Conservation (phyloP, 768 basidiomycete genomes). For the Tephrocybe sp. region DNA sequence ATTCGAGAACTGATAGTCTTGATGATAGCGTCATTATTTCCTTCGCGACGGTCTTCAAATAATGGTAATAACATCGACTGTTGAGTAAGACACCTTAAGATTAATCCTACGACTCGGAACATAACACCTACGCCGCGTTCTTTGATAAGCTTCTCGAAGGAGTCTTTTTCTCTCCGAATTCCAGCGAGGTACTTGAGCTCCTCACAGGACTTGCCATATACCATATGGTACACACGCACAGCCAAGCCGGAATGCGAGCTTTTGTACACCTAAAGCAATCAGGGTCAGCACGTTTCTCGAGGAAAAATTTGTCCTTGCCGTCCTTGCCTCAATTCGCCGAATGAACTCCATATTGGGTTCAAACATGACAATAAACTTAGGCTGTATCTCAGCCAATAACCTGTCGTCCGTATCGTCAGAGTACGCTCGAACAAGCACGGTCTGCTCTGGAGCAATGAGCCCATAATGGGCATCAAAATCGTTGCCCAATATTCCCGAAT, state of each 20-base stretch:
- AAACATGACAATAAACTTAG: conserved; percentile 92
- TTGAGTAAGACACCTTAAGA: neutral
- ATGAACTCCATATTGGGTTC: conserved; percentile 95
- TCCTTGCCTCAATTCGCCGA: conserved; percentile 79
- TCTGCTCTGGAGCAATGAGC: conserved; percentile 71
- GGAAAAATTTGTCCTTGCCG: neutral
- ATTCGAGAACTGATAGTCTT: conserved; percentile 82
- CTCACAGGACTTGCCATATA: conserved; percentile 91
- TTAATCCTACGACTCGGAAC: neutral
- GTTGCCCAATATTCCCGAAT: conserved; percentile 33
- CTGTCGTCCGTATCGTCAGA: conserved; percentile 92
- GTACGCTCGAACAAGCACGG: conserved; percentile 83
- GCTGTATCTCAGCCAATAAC: conserved; percentile 80
- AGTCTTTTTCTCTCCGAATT: conserved; percentile 87
- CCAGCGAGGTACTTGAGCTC: conserved; percentile 94
- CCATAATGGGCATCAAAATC: conserved; percentile 83
- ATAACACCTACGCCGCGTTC: conserved; percentile 75
- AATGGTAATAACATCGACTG: conserved; percentile 92
- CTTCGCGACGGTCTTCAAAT: conserved; percentile 52
- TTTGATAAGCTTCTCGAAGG: conserved; percentile 89
- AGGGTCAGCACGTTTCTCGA: neutral
- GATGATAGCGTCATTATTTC: conserved; percentile 55
- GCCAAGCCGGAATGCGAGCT: conserved; percentile 78
- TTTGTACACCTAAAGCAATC: conserved; percentile 67
- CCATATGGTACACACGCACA: conserved; percentile 91